These are phyloP conservation scores for Aspergillus mulundensis DNA, from an alignment of 495 filamentous ascomycete species.

Conservation along the genomic window DNA sequence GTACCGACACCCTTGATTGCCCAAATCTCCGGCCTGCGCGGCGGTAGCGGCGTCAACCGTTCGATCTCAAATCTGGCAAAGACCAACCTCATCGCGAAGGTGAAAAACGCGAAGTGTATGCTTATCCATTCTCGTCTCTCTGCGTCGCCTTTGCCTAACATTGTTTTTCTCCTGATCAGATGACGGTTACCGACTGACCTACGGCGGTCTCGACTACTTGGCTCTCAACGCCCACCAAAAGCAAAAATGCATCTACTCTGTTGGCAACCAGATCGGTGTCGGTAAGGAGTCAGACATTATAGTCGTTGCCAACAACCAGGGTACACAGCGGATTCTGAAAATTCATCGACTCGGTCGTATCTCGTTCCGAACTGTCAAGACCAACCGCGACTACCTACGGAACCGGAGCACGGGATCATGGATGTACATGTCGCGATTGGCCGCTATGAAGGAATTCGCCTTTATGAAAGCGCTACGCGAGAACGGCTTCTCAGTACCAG, in stretches of 20 bases:
- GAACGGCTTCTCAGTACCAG: constrained; percentile 84
- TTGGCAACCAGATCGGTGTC: constrained; percentile 91
- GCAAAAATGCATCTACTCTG: constrained; percentile 73
- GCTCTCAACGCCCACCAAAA: constrained; percentile 85
- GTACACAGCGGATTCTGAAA: constrained; percentile 71
- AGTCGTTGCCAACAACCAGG: constrained; percentile 70
- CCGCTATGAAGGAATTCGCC: constrained; percentile 85
- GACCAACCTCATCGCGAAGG: constrained; percentile 81
- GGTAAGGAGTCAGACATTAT: constrained; percentile 98
- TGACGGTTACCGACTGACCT: constrained; percentile 95
- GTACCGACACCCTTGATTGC: constrained; percentile 88
- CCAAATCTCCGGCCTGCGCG: constrained; percentile 74
- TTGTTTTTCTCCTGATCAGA: constrained; percentile 46
- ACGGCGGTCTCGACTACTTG: constrained; percentile 95
- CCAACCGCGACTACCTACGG: constrained; percentile 91
- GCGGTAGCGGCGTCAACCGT: constrained; percentile 79
- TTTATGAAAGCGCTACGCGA: constrained; percentile 84
- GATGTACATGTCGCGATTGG: constrained; percentile 96
- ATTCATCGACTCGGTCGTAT: constrained; percentile 94
- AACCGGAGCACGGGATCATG: constrained; percentile 74
- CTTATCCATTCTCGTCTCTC: not conserved
- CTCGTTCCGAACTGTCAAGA: constrained; percentile 93
- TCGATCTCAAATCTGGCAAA: constrained; percentile 89
- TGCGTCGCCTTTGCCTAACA: not conserved
- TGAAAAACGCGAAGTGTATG: constrained; percentile 88